Evolutionary conservation across 805 yeast species (phyloP).

Genomic region (Yamadazyma laniorum): DNA sequence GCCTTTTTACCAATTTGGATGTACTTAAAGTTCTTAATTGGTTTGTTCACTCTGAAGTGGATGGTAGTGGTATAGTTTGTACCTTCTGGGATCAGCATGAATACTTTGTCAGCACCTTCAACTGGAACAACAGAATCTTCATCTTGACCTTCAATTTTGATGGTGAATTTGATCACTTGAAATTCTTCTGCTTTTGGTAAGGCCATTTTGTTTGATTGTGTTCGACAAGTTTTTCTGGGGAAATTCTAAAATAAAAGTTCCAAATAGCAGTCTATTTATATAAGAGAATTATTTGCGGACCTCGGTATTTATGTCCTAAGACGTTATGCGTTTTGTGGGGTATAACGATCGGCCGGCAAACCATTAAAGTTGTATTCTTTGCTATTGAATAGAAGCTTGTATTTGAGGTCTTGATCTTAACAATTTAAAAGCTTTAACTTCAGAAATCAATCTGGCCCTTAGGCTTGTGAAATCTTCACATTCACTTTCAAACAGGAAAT

Average conservation of each 20-base stretch:
- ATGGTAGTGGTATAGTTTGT: constrained; percentile 32
- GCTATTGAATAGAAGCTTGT: too few species aligned
- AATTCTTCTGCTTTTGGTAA: constrained; percentile 23
- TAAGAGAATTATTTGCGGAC: too few species aligned
- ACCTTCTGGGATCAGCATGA: constrained; percentile 36
- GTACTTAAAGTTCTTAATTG: constrained; percentile 30
- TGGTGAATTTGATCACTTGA: constrained; percentile 28
- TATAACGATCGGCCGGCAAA: too few species aligned
- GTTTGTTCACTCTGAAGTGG: constrained; percentile 30
- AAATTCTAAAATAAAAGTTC: too few species aligned
- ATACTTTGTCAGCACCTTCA: constrained; percentile 24
- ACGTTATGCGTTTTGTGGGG: too few species aligned
- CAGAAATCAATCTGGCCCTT: constrained; percentile 48
- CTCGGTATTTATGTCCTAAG: neutral
- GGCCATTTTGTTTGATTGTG: constrained; percentile 2
- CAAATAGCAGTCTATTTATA: too few species aligned
- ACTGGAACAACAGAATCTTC: constrained; percentile 26
- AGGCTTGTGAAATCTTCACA: constrained; percentile 29
- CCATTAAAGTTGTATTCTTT: too few species aligned
- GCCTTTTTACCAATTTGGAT: constrained; percentile 36
- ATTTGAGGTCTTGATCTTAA: too few species aligned
- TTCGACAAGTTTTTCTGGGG: too few species aligned
- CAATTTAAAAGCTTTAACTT: constrained; percentile 53
- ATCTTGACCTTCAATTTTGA: constrained; percentile 29
- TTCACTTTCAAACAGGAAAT: constrained; percentile 61